Evolutionary conservation across 1,284 basidiomycete genomes (phyloP), one percentile per base, ranked within the genome.

Genomic region (Irpex sp.): DNA sequence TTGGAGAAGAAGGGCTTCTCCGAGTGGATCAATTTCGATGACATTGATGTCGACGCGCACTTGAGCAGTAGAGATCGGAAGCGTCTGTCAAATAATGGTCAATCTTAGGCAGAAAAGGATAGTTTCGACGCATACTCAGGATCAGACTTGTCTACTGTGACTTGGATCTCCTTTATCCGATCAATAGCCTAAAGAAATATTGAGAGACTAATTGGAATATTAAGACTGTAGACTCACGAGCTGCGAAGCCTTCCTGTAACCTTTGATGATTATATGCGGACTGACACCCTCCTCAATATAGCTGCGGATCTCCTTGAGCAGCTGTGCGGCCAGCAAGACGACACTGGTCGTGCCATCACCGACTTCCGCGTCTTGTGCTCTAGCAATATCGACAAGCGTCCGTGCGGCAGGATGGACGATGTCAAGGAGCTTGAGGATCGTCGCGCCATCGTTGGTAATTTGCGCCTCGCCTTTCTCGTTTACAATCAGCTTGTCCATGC

Each of bases 1-100:
- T 93, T 89, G 37, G 96, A 92, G 82, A 99, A 99, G 82, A 99
- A 99, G 3, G 97, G 96, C 73, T 97, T 98, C 80, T 98, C 96
- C 48, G 95, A 96, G 76, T 98, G 96, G 70, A 99, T 98, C 66
- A 99, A 87, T 80, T 99, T 99, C 66, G 96, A 98, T 19, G 97
- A 98, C 97, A 99, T 98, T 49, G 96, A 97, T 5, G 97, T 99
- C 34, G 96, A 91, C 48, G 97, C 97, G 76, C 96, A 97, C 82
- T 98, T 97, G 71, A 98, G 82, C 54, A 99, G 85, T 7, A 99
- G 87, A 63, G 96, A 93, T 65, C 90, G 93, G 86, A 99, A 98
- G 70, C 88, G 87, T 67, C 94, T 97, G 76, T 4, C 6, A 49
- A 31, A 19, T 6, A 68, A 13, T 44, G 4, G 19, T 52, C 52